These are phyloP conservation scores for Plasmodium chabaudi DNA, from an alignment of 169 alveolate species.

Conservation along the genomic window DNA sequence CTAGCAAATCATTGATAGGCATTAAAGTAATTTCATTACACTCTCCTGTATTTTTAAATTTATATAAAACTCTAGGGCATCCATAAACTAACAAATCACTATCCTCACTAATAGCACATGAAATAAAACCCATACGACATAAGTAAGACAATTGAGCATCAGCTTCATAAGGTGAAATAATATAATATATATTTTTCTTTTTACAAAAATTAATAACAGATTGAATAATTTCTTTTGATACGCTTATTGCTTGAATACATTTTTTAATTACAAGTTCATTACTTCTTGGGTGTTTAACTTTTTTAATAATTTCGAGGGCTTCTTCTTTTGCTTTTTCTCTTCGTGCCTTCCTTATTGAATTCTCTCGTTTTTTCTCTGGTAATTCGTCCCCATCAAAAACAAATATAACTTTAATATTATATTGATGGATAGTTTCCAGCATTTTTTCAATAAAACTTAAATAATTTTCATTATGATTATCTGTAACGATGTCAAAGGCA, in stretches of 20 bases:
- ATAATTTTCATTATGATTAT: conserved; percentile 29
- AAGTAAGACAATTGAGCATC: conserved; percentile 98
- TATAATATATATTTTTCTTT: conserved; percentile 85
- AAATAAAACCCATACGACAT: conserved; percentile 91
- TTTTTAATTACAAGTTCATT: conserved; percentile 80
- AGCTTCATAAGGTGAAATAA: conserved; percentile 99
- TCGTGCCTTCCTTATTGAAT: conserved; percentile 79
- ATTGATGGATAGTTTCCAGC: conserved; percentile 18
- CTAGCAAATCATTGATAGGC: conserved; percentile 68
- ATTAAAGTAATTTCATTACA: conserved; percentile 79
- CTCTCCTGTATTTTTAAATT: conserved; percentile 84
- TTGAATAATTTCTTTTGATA: conserved; percentile 83
- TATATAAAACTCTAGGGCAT: conserved; percentile 90
- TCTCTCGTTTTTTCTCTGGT: conserved; percentile 86
- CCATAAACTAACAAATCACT: conserved; percentile 96
- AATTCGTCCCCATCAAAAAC: conserved; percentile 89
- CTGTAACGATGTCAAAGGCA: conserved; percentile 79
- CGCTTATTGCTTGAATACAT: conserved; percentile 85
- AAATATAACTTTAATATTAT: conserved; percentile 65
- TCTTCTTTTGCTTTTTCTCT: conserved; percentile 85
- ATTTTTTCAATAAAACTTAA: conserved; percentile 61
- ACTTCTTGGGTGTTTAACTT: conserved; percentile 52
- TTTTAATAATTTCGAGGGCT: conserved; percentile 81
- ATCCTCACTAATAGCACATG: conserved; percentile 93
- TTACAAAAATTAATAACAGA: conserved; percentile 80